phyloP scores from a whole-genome alignment of 78 protist species.

The Pelomyxa schiedti region DNA sequence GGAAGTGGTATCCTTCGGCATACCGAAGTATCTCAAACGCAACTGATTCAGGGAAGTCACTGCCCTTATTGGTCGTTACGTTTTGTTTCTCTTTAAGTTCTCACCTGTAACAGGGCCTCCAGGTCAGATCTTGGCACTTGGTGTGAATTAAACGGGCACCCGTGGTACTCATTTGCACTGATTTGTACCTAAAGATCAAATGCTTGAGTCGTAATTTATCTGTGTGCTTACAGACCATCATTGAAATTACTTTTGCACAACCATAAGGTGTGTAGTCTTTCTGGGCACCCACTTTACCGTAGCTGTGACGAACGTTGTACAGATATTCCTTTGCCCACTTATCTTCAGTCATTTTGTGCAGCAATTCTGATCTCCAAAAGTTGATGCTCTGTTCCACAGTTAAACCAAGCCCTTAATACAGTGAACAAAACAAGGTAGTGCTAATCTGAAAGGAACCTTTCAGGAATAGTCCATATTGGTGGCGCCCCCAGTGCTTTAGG shows the following conservation, averaged over 20 bases:
- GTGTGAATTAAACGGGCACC: conserved; percentile 25
- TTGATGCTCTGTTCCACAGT: conserved; percentile 10
- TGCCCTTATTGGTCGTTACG: too few species aligned
- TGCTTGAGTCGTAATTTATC: too few species aligned
- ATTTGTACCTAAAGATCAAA: too few species aligned
- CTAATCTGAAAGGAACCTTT: not conserved
- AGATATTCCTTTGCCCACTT: conserved; percentile 14
- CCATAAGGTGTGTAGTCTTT: conserved; percentile 21
- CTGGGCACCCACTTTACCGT: conserved; percentile 29
- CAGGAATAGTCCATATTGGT: conserved; percentile 38
- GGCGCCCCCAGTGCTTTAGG: conserved; percentile 32
- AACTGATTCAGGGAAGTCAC: too few species aligned
- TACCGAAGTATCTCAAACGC: conserved; percentile 4
- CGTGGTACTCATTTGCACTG: conserved; percentile 34
- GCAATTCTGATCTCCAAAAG: conserved; percentile 7
- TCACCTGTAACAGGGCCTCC: too few species aligned
- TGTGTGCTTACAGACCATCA: not conserved
- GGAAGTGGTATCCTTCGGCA: conserved; percentile 12
- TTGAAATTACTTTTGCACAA: conserved; percentile 8
- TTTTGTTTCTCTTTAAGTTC: too few species aligned
- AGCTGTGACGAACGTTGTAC: conserved; percentile 32
- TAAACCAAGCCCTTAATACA: conserved; percentile 9
- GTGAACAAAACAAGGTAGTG: not conserved
- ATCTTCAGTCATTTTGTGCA: not conserved
- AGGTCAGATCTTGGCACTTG: not conserved